Evolutionary conservation across 176 grass and related monocot genomes (phyloP), one percentile per base, ranked within the genome.

Genomic region (Guadua angustifolia): DNA sequence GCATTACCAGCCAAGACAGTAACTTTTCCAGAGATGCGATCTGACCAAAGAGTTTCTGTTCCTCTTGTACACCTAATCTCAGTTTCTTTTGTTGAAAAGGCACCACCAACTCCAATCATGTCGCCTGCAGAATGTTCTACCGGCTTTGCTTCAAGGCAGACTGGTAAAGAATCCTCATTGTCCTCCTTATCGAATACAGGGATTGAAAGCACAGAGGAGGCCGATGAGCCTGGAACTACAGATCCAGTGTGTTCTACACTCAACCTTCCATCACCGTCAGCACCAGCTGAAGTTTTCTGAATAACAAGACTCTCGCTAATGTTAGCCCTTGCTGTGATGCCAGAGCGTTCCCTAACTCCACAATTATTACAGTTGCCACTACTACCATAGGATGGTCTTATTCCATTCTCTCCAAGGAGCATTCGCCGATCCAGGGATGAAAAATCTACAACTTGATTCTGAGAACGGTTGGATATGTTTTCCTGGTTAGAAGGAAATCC

Each of bases 1-100:
- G 78, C 77, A 79, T 98, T 98, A 47, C 95, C 95, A 29, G 93
- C 95, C 83, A 98, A 93, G 61, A 94, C 95, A 73, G 93, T 88
- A 85, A 98, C 93, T 79, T 98, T 98, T 82, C 89, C 82, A 53
- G 85, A 90, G 70, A 98, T 94, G 56, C 87, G 87, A 85, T 98
- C 95, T 11, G 93, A 92, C 95, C 95, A 98, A 63, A 98, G 87
- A 80, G 67, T 86, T 81, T 95, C 78, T 43, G 85, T 87, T 73
- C 91, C 93, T 87, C 78, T 90, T 71, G 67, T 83, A 87, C 95
- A 95, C 55, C 74, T 90, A 63, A 98, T 81, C 75, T 93, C 83
- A 25, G 91, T 93, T 89, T 98, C 95, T 81, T 95, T 98, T 32
- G 87, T 83, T 74, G 87, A 86, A 82, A 91, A 88, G 17, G 85